phyloP scores from a whole-genome alignment of 352 stramenopile genomes.

The Phytophthora meadii region DNA sequence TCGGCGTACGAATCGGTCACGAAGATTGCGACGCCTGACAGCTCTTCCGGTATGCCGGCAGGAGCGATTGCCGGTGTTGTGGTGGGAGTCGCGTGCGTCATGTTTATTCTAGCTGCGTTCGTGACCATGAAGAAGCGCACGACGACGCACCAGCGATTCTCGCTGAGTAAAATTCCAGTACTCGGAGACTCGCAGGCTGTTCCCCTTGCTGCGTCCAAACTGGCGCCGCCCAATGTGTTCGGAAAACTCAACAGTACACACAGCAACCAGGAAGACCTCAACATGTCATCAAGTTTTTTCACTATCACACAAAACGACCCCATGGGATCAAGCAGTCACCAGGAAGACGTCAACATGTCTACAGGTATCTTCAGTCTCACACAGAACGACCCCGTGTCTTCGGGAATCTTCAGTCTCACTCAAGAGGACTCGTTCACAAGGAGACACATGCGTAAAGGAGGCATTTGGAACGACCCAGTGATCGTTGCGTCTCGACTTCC shows the following conservation, averaged over 20 bases:
- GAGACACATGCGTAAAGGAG: conserved; percentile 32
- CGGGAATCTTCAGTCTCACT: conserved; percentile 16
- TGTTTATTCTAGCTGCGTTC: conserved; percentile 32
- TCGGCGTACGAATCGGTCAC: conserved; percentile 27
- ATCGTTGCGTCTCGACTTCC: conserved; percentile 51
- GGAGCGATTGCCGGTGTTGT: conserved; percentile 29
- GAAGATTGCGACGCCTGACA: conserved; percentile 13
- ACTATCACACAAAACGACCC: not conserved
- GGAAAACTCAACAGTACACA: conserved; percentile 28
- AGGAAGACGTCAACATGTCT: conserved; percentile 17
- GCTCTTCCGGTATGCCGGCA: conserved; percentile 2
- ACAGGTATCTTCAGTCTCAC: no score
- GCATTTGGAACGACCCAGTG: conserved; percentile 51
- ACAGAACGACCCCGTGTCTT: not conserved
- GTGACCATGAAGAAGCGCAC: conserved; percentile 24
- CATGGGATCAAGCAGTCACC: conserved; percentile 13
- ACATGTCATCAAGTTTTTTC: conserved; percentile 12
- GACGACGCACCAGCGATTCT: conserved; percentile 5
- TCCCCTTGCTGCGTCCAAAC: conserved; percentile 20
- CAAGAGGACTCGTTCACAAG: conserved; percentile 30
- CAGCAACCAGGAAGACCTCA: conserved; percentile 6
- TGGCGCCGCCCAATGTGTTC: conserved; percentile 24
- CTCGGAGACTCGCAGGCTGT: conserved; percentile 25
- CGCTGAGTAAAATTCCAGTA: conserved; percentile 18
- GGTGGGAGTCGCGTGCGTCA: conserved; percentile 21